Evolutionary conservation across 495 filamentous ascomycete genomes (phyloP).

Genomic region (Aspergillus diversus): DNA sequence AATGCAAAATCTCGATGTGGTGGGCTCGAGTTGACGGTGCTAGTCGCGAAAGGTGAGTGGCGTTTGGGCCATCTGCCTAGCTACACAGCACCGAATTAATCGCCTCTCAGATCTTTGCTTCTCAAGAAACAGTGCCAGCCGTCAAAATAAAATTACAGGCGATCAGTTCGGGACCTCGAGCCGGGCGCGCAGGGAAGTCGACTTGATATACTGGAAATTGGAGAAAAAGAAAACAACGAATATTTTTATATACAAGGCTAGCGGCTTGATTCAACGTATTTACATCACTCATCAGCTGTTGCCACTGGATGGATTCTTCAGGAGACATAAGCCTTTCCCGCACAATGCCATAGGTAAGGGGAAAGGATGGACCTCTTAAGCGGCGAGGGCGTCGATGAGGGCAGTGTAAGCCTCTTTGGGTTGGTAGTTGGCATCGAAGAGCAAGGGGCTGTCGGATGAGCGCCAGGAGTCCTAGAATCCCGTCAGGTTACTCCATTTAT

Average conservation of each 20-base stretch:
- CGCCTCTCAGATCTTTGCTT: background rate
- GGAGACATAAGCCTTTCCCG: too few relatives aligned
- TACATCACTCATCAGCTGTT: too few relatives aligned
- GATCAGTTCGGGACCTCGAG: background rate
- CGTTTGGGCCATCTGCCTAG: background rate
- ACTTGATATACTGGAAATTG: too few relatives aligned
- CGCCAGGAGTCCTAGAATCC: constrained; percentile 63
- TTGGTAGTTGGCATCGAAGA: constrained; percentile 66
- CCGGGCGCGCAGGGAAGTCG: background rate
- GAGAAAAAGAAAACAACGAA: too few relatives aligned
- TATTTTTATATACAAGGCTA: too few relatives aligned
- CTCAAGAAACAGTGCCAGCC: constrained; percentile 11
- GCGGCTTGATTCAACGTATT: too few relatives aligned
- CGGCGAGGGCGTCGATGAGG: constrained; percentile 44
- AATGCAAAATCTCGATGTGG: constrained; percentile 11
- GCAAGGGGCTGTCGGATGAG: constrained; percentile 56
- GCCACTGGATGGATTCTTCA: too few relatives aligned
- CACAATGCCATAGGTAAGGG: too few relatives aligned
- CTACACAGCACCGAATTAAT: background rate
- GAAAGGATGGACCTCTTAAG: too few relatives aligned
- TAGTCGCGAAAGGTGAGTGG: constrained; percentile 2
- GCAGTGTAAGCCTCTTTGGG: constrained; percentile 69
- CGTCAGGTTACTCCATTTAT: background rate
- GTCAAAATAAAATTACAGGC: constrained; percentile 5
- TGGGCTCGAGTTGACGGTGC: background rate